Conservation (phyloP, 2,329 filamentous ascomycete genomes). For the Stemphylium vesicarium region DNA sequence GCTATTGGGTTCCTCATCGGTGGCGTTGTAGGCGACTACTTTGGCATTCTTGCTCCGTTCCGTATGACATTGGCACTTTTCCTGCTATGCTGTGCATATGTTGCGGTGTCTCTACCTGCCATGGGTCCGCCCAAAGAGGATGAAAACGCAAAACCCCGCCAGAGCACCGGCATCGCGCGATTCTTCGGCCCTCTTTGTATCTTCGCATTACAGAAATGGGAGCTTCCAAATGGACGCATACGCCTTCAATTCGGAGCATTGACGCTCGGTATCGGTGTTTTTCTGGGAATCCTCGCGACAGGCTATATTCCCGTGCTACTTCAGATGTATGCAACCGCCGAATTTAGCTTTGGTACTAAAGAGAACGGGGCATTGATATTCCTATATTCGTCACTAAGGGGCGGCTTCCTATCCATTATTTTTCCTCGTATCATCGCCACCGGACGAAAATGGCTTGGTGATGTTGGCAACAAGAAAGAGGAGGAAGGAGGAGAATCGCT, state of each 20-base stretch:
- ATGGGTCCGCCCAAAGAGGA: conserved; percentile 54
- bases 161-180: conserved; percentile 52
- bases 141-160: conserved; percentile 29
- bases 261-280: conserved; percentile 70
- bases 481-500: conserved; percentile 18
- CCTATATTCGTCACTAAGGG: conserved; percentile 53
- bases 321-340: conserved; percentile 57
- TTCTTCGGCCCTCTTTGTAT: conserved; percentile 70
- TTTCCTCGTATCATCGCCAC: conserved; percentile 54
- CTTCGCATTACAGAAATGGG: conserved; percentile 64
- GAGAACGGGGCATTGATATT: conserved; percentile 56
- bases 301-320: conserved; percentile 69
- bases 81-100: conserved; percentile 51
- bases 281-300: conserved; percentile 71
- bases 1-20: conserved; percentile 70
- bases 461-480: conserved; percentile 28
- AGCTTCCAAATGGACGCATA: conserved; percentile 58
- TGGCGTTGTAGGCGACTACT: conserved; percentile 68
- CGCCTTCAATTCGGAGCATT: conserved; percentile 67
- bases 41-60: conserved; percentile 70
- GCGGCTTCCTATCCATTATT: conserved; percentile 52
- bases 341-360: conserved; percentile 53
- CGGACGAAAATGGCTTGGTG: conserved; percentile 49
- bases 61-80: conserved; percentile 67
- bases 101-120: conserved; percentile 53